These are phyloP conservation scores for Heracleum sosnowskyi DNA, from an alignment of 129 eudicot species.

Conservation along the genomic window DNA sequence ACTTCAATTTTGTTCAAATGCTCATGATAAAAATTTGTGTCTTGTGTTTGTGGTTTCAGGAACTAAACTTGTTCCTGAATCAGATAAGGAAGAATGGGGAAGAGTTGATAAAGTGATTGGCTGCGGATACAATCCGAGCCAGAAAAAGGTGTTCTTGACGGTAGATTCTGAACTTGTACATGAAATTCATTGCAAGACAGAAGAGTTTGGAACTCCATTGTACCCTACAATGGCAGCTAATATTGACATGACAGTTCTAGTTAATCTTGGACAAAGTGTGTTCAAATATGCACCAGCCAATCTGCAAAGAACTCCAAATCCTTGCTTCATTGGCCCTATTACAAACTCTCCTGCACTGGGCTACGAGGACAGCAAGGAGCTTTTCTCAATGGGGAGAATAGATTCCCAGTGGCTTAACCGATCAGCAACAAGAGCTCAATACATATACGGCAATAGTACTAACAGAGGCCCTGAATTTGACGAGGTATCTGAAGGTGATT, in stretches of 20 bases:
- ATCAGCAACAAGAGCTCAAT: conserved; percentile 26
- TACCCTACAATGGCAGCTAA: conserved; percentile 74
- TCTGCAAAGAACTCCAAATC: conserved; percentile 71
- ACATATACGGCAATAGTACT: conserved; percentile 26
- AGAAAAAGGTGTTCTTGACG: conserved; percentile 73
- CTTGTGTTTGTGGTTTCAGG: conserved; percentile 32
- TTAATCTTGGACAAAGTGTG: conserved; percentile 73
- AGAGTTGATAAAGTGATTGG: conserved; percentile 56
- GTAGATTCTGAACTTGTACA: conserved; percentile 64
- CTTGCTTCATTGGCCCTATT: conserved; percentile 63
- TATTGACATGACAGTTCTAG: conserved; percentile 38
- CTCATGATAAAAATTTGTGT: no score
- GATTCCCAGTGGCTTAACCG: conserved; percentile 73
- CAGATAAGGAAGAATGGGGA: conserved; percentile 57
- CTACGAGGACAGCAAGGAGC: conserved; percentile 82
- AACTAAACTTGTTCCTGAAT: conserved; percentile 39
- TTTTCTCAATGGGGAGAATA: conserved; percentile 83
- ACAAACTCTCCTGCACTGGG: conserved; percentile 46
- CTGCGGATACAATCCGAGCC: conserved; percentile 77
- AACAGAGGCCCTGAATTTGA: conserved; percentile 43
- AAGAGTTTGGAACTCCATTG: conserved; percentile 61
- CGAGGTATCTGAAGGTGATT: conserved; percentile 62
- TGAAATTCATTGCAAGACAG: conserved; percentile 68
- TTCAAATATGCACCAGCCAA: conserved; percentile 65
- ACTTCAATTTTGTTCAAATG: neutral